phyloP scores from a whole-genome alignment of 306 rosid genomes.

The Luffa acutangula region DNA sequence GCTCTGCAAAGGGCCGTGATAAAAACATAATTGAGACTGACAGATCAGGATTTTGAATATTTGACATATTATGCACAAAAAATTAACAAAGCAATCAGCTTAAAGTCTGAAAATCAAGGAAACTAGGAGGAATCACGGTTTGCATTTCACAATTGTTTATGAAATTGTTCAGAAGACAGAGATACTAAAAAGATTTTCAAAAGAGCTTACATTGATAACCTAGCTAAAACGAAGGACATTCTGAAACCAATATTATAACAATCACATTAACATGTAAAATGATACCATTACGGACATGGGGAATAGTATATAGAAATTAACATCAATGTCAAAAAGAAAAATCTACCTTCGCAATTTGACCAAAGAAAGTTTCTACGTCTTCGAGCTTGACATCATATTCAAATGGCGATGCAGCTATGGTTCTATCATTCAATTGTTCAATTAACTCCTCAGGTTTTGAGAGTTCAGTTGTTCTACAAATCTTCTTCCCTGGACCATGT shows the following conservation, averaged over 20 bases:
- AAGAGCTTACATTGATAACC: background rate
- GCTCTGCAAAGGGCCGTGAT: background rate
- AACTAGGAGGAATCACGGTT: background rate
- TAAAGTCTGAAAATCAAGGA: background rate
- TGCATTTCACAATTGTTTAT: background rate
- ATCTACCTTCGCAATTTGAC: constrained; percentile 53
- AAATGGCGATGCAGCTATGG: constrained; percentile 75
- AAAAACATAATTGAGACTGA: background rate
- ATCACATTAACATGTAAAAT: background rate
- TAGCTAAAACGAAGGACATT: background rate
- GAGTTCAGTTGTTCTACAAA: constrained; percentile 59
- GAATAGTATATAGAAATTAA: background rate
- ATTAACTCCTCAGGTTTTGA: constrained; percentile 57
- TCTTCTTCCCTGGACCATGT: constrained; percentile 38
- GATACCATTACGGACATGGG: background rate
- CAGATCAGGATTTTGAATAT: background rate
- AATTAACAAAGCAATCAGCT: background rate
- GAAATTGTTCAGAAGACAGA: background rate
- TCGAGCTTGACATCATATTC: constrained; percentile 60
- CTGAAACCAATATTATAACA: background rate
- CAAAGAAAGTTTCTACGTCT: constrained; percentile 52
- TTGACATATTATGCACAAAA: background rate
- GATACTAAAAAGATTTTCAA: background rate
- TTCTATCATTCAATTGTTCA: constrained; percentile 73
- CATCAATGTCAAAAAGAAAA: background rate